phyloP scores from a whole-genome alignment of 2,329 filamentous ascomycete species.

The Fusarium sp. region DNA sequence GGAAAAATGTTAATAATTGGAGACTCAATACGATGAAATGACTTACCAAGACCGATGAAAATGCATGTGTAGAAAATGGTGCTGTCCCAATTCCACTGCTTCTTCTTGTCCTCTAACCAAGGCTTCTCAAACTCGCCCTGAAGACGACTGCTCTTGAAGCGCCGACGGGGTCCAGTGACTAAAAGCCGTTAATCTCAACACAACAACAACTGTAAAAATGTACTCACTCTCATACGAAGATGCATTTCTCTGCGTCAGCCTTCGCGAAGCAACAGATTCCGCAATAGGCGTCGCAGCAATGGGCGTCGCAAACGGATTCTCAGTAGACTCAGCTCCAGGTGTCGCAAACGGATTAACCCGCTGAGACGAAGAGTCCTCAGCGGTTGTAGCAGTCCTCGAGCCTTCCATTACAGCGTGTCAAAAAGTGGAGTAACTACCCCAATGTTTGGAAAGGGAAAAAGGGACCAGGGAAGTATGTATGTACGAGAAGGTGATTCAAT shows the following conservation, averaged over 20 bases:
- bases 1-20: background rate
- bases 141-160: slow-evolving; percentile 39
- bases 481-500: background rate
- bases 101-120: slow-evolving; percentile 36
- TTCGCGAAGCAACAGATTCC: slow-evolving; percentile 22
- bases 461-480: slow-evolving; percentile 5
- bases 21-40: fast-evolving
- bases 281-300: slow-evolving; percentile 30
- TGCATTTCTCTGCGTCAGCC: slow-evolving; percentile 5
- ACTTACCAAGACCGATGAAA: slow-evolving; percentile 33
- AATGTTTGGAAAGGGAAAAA: slow-evolving; percentile 15
- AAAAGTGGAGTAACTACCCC: slow-evolving; percentile 13
- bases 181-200: background rate
- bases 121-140: slow-evolving; percentile 40
- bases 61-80: slow-evolving; percentile 40
- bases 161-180: slow-evolving; percentile 42
- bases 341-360: slow-evolving; percentile 19
- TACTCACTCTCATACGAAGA: slow-evolving; percentile 30
- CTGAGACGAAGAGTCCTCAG: slow-evolving; percentile 9
- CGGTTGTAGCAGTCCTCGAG: slow-evolving; percentile 18
- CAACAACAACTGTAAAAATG: fast-evolving
- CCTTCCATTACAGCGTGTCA: slow-evolving; percentile 23
- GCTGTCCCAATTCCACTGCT: slow-evolving; percentile 38
- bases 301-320: slow-evolving; percentile 36
- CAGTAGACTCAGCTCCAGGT: slow-evolving; percentile 20